A percentile compares a stretch with the other conserved stretches of the same genome.
Evolutionary conservation across 1,284 basidiomycete genomes (phyloP).

Genomic region (Cryptococcus sp.): DNA sequence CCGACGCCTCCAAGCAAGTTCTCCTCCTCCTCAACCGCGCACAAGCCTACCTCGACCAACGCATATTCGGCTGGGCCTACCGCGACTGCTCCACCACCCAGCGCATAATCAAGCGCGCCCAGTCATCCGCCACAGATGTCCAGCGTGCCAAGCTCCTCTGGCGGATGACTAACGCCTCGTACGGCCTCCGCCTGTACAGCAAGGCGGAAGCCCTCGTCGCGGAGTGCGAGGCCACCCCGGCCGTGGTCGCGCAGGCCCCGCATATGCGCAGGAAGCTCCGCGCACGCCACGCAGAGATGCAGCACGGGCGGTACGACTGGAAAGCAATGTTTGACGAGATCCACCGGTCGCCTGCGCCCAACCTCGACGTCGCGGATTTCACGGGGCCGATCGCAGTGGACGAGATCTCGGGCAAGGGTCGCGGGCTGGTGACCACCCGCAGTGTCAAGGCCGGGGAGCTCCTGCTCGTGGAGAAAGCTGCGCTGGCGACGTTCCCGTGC

Average conservation of each 20-base stretch:
- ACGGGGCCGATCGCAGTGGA: slow-evolving; percentile 2
- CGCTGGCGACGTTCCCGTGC: neutral
- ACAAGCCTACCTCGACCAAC: slow-evolving; percentile 3
- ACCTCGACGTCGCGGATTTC: slow-evolving; percentile 9
- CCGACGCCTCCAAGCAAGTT: neutral
- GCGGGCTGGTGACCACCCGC: slow-evolving; percentile 3
- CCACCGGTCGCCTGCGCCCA: neutral
- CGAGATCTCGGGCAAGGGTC: neutral
- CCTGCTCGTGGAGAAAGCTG: slow-evolving; percentile 6
- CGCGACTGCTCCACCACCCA: neutral
- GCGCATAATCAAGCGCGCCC: neutral
- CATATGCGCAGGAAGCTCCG: neutral
- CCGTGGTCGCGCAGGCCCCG: neutral
- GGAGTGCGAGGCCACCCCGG: neutral
- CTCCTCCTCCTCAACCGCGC: slow-evolving; percentile 3
- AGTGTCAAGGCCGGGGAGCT: slow-evolving; percentile 12
- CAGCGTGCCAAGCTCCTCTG: slow-evolving; percentile 1
- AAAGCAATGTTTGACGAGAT: neutral
- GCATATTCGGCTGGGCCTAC: slow-evolving; percentile 2
- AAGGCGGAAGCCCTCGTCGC: neutral
- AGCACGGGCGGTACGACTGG: slow-evolving; percentile 6
- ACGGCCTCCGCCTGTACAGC: slow-evolving; percentile 1
- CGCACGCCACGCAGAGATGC: neutral
- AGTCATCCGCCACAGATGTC: neutral
- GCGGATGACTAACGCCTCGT: slow-evolving; percentile 2